Evolutionary conservation across 2,329 filamentous ascomycete genomes (phyloP).

Genomic region (Lasiodiplodia sp.): DNA sequence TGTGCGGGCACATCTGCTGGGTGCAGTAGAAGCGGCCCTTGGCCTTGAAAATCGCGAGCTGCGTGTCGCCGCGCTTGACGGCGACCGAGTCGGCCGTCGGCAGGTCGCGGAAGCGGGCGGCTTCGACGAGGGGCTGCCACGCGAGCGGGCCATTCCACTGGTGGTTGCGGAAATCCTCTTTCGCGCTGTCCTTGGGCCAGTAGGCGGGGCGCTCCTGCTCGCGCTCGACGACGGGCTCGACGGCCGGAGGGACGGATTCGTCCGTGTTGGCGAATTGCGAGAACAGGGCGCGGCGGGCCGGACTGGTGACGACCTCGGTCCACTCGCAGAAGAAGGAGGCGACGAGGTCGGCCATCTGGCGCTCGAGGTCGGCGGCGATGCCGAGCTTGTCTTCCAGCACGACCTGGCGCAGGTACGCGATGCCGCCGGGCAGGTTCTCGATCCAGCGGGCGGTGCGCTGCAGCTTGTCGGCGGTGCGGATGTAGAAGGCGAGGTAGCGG

Average conservation of each 20-base stretch:
- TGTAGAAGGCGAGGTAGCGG: slow-evolving; percentile 91
- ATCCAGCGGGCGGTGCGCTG: slow-evolving; percentile 90
- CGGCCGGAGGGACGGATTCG: slow-evolving; percentile 68
- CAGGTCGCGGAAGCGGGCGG: slow-evolving; percentile 71
- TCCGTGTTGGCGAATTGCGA: slow-evolving; percentile 83
- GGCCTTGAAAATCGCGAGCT: slow-evolving; percentile 86
- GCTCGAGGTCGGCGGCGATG: slow-evolving; percentile 82
- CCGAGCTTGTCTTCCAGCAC: slow-evolving; percentile 86
- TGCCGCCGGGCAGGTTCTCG: slow-evolving; percentile 81
- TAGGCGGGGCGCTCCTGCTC: slow-evolving; percentile 76
- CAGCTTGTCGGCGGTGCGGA: slow-evolving; percentile 88
- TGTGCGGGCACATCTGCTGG: slow-evolving; percentile 96
- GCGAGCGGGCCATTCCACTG: slow-evolving; percentile 68
- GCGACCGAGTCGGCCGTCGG: slow-evolving; percentile 78
- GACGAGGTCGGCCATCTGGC: slow-evolving; percentile 86
- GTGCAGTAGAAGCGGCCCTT: slow-evolving; percentile 81
- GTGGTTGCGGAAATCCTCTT: slow-evolving; percentile 75
- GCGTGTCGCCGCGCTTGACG: slow-evolving; percentile 86
- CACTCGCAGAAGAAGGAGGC: slow-evolving; percentile 90
- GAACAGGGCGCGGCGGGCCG: slow-evolving; percentile 73
- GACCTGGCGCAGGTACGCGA: slow-evolving; percentile 82
- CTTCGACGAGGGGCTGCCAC: slow-evolving; percentile 82
- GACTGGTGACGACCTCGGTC: slow-evolving; percentile 79
- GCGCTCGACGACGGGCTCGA: slow-evolving; percentile 76
- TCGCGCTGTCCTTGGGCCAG: slow-evolving; percentile 74